Evolutionary conservation across 2,329 filamentous ascomycete genomes (phyloP), one percentile per base, ranked within the genome.

Genomic region (Colletotrichum somersetense): DNA sequence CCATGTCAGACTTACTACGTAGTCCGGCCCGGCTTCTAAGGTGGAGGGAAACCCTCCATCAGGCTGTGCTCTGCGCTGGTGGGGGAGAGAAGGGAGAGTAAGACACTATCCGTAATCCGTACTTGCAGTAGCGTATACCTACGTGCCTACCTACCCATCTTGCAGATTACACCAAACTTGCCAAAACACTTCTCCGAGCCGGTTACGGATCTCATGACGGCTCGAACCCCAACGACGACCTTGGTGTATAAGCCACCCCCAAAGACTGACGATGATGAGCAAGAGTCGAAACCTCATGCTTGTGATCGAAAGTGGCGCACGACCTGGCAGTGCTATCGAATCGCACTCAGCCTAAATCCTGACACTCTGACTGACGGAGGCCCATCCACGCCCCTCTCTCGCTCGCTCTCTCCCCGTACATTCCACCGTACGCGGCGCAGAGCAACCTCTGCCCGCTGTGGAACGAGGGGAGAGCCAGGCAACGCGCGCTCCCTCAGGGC

Each of bases 401-500:
- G 7, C 20, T 42, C 26, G n/a, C n/a, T 10, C 46, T 26, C 58
- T 40, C 52, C 59, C 59, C 44, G 50, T 52, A 40, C 69, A 72
- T 72, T 72, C 69, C 69, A 69, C 59, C 46, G 10, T 69, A 65
- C 69, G 69, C 66, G 69, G 69, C 61, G 55, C 66, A 62, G 53
- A 62, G 62, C 66, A 61, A 53, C 30, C 48, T 65, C 59, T 69
- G 59, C 23, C 44, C 66, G 66, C 59, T 59, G 59, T 69, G 70
- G 66, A 72, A 72, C 70, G 70, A 42, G 55, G 33, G 53, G 44
- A 35, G 59, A 57, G 30, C 26, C 33, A 18, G 46, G 58, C 42
- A 26, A 23, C 48, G 20, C 5, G 4, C 33, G 50, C 35, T 5
- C 26, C 35, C 44, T 35, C 61, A n/a, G 14, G 20, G n/a, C 23